Evolutionary conservation across 805 yeast species (phyloP), one percentile per base, ranked within the genome.

Genomic region (Wickerhamomyces strasburgensis): DNA sequence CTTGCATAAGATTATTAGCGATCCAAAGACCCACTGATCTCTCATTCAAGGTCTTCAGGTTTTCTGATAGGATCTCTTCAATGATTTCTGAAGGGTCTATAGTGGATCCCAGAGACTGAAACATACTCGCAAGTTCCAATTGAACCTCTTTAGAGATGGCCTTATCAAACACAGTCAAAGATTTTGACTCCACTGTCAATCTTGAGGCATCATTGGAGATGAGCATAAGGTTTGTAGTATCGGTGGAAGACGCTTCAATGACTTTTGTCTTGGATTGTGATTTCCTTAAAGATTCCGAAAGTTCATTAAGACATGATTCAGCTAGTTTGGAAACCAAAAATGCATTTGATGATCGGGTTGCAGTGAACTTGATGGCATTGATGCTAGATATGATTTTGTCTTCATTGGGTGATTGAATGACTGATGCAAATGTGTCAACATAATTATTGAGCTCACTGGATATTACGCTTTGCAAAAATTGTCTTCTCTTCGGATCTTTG

Each of bases 1-100:
- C 61, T 28, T 51, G 44, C 14, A 61, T 36, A 24, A 68, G 35
- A 28, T 47, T 52, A 13, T 67, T 57, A 0, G 62, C 39, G 4
- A 68, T 47, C 77, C 76, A 73, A 14, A 70, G 38, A 1, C 56
- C 46, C 3, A 61, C 42, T 0, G 64, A 44, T 11, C 42, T 48
- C 14, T 49, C 54, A 21, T 54, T 34, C 2, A 44, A 14, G 0
- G 35, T 17, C 14, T 45, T 37, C 2, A 41, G 23, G 7, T 51
- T 49, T 14, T 41, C 42, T 0, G 57, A 41, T 5, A 60, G 26
- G 1, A 57, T 34, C 2, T 46, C 40, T 15, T 49, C 53, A 15
- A 58, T 41, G 5, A 51, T 16, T 1, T 37, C 38, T 0, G 54
- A 30, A 5, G 52, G 47, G 18, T 49, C 34, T 3, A 14, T 21